Conservation (phyloP, 345 rosid genomes). For the rapeseed (Brassica napus) region DNA sequence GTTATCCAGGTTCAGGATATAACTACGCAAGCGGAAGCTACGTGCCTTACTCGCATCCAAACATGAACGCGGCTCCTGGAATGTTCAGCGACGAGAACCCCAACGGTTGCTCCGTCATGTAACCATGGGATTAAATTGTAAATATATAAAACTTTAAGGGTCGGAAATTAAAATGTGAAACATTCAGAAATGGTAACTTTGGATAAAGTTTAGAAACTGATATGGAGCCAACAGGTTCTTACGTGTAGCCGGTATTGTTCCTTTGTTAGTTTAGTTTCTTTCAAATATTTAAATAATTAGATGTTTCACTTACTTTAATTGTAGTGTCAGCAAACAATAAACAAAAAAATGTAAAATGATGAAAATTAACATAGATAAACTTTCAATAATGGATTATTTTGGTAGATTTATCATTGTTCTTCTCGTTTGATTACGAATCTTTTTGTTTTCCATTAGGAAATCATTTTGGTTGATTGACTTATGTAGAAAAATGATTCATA, state of each 20-base stretch:
- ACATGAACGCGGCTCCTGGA: slow-evolving; percentile 37
- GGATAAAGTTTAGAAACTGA: slow-evolving; percentile 22
- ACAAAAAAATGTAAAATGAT: no score
- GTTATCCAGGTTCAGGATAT: slow-evolving; percentile 36
- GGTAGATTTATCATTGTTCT: slow-evolving; percentile 14
- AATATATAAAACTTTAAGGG: slow-evolving; percentile 2
- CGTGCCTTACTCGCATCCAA: slow-evolving; percentile 35
- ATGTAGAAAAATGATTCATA: slow-evolving; percentile 15
- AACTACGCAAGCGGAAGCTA: slow-evolving; percentile 38
- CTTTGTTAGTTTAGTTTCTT: slow-evolving; percentile 26
- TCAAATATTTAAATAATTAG: background rate
- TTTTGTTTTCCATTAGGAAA: background rate
- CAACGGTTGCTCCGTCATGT: slow-evolving; percentile 39
- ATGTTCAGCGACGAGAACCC: slow-evolving; percentile 46
- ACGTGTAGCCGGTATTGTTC: slow-evolving; percentile 27
- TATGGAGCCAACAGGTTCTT: slow-evolving; percentile 21
- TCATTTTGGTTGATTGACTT: slow-evolving; percentile 13
- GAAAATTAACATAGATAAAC: no score
- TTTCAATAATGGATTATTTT: background rate
- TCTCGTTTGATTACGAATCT: background rate
- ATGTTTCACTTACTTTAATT: slow-evolving; percentile 23
- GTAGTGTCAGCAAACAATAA: slow-evolving; percentile 13
- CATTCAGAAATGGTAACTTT: slow-evolving; percentile 6
- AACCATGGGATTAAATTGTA: background rate
- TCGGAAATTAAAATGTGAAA: background rate